These are phyloP conservation scores for Suhomyces xylopsoci DNA, from an alignment of 805 yeast genomes.

Conservation along the genomic window DNA sequence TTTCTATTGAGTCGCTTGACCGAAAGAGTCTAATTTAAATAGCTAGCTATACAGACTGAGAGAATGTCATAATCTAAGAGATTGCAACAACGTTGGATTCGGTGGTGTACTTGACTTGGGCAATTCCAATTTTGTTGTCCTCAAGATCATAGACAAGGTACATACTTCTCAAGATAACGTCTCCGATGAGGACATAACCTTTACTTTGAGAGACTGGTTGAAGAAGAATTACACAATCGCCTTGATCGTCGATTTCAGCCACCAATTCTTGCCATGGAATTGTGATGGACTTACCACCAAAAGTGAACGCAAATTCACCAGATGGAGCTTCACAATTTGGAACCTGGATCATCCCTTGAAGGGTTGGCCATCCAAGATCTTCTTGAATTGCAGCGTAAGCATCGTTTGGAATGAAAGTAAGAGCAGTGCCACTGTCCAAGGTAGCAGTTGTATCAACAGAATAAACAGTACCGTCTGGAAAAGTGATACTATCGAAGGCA, in stretches of 20 bases:
- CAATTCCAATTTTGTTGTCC: constrained; percentile 49
- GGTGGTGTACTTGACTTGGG: constrained; percentile 24
- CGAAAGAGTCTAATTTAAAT: neutral
- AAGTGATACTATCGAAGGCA: neutral
- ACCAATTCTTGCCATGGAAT: constrained; percentile 7
- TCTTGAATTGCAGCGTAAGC: neutral
- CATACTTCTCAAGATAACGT: constrained; percentile 58
- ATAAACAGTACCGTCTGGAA: neutral
- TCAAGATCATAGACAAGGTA: constrained; percentile 66
- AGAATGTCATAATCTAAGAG: constrained; percentile 1
- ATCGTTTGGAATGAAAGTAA: constrained; percentile 5
- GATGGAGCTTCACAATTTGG: neutral
- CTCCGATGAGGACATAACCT: constrained; percentile 51
- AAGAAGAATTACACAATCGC: neutral
- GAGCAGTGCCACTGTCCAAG: constrained; percentile 1
- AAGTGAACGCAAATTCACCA: neutral
- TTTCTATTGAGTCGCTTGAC: neutral
- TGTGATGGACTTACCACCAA: neutral
- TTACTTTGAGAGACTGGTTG: neutral
- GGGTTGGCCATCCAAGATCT: neutral
- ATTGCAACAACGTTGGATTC: constrained; percentile 5
- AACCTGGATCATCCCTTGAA: neutral
- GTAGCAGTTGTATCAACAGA: too few species aligned
- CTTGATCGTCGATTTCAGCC: neutral
- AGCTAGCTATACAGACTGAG: neutral